A percentile compares a stretch with the other conserved stretches of the same genome.
These are phyloP conservation scores for Cladosporium halotolerans DNA, from an alignment of 2,329 filamentous ascomycete genomes.

Conservation along the genomic window DNA sequence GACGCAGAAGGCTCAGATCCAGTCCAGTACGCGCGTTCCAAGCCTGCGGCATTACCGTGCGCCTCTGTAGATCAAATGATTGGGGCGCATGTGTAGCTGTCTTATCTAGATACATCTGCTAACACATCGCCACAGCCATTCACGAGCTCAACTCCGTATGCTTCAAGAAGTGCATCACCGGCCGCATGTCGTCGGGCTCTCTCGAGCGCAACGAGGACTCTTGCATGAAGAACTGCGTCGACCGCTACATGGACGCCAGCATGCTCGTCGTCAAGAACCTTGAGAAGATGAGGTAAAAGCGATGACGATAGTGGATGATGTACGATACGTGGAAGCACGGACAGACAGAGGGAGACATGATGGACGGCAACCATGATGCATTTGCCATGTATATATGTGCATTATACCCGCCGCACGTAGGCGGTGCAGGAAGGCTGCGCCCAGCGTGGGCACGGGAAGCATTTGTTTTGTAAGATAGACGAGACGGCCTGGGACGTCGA, in stretches of 20 bases:
- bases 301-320: conserved; percentile 1
- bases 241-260: conserved; percentile 87
- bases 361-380: no score
- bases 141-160: conserved; percentile 57
- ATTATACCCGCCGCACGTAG: no score
- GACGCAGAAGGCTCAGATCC: conserved; percentile 73
- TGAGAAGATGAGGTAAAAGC: conserved; percentile 48
- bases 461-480: no score
- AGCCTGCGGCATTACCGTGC: not conserved
- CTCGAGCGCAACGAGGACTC: conserved; percentile 72
- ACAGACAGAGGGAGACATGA: no score
- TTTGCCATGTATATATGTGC: no score
- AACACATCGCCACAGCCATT: not conserved
- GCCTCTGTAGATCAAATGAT: not conserved
- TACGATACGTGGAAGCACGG: not conserved
- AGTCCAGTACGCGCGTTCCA: conserved; percentile 31
- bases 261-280: conserved; percentile 78
- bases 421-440: no score
- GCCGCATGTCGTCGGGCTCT: conserved; percentile 62
- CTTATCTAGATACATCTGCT: not conserved
- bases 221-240: conserved; percentile 88
- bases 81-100: not conserved
- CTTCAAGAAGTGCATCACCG: conserved; percentile 89
- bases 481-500: no score
- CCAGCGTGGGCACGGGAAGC: no score